phyloP scores from a whole-genome alignment of 495 filamentous ascomycete species.

The Talaromyces borbonicus region DNA sequence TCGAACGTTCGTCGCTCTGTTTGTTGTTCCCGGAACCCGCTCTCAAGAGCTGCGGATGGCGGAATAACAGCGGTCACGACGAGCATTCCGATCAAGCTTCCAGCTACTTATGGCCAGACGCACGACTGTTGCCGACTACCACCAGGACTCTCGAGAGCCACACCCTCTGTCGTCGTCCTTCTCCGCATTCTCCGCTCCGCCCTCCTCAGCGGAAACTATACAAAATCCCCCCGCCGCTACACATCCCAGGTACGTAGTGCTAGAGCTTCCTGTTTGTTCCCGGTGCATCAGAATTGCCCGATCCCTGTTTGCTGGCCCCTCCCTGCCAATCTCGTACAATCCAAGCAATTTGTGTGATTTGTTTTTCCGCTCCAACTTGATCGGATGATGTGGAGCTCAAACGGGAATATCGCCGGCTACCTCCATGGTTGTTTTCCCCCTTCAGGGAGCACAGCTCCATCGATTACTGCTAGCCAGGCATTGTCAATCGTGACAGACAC shows the following conservation, averaged over 20 bases:
- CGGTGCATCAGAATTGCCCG: neutral
- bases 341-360: neutral
- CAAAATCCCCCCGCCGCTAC: constrained; percentile 25
- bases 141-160: constrained; percentile 40
- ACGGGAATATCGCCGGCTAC: neutral
- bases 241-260: constrained; percentile 36
- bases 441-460: no score
- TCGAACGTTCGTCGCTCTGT: constrained; percentile 12
- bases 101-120: constrained; percentile 42
- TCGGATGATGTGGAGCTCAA: neutral
- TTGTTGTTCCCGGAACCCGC: constrained; percentile 14
- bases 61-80: constrained; percentile 34
- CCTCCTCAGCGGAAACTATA: constrained; percentile 13
- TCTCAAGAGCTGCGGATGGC: constrained; percentile 35
- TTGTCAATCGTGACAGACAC: no score
- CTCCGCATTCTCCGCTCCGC: constrained; percentile 16
- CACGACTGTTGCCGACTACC: constrained; percentile 36
- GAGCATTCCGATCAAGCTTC: constrained; percentile 23
- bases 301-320: neutral
- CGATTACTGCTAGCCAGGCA: no score
- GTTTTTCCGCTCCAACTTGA: no score
- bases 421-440: neutral
- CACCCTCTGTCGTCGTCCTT: constrained; percentile 21
- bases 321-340: neutral
- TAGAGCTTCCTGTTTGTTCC: neutral